A percentile compares a stretch with the other conserved stretches of the same genome.
Evolutionary conservation across 108 stramenopile species (phyloP).

Genomic region (Discostella stelligeroides): DNA sequence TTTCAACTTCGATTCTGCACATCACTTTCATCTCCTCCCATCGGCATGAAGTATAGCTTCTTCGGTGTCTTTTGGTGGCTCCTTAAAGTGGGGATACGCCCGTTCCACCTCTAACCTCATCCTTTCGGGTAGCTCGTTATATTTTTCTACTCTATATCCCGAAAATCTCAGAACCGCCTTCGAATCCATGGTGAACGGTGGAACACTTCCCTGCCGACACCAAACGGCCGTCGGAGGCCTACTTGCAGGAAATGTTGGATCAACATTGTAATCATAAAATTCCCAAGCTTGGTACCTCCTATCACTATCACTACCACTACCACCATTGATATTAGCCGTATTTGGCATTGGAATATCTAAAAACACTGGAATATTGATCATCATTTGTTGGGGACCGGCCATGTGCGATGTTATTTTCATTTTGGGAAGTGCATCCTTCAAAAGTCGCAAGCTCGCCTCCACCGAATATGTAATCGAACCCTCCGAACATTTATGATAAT

Average conservation of each 20-base stretch:
- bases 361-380: constrained; percentile 35
- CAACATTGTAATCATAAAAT: constrained; percentile 41
- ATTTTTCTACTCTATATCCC: constrained; percentile 22
- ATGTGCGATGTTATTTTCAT: constrained; percentile 22
- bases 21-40: neutral
- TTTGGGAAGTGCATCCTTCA: constrained; percentile 24
- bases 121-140: constrained; percentile 29
- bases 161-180: constrained; percentile 31
- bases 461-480: constrained; percentile 26
- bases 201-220: constrained; percentile 32
- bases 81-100: constrained; percentile 16
- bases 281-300: constrained; percentile 44
- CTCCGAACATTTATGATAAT: constrained; percentile 23
- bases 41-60: constrained; percentile 6
- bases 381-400: constrained; percentile 14
- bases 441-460: constrained; percentile 19
- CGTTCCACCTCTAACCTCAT: constrained; percentile 23
- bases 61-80: constrained; percentile 21
- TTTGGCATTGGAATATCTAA: constrained; percentile 18
- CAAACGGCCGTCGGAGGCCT: constrained; percentile 28
- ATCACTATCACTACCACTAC: no score
- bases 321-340: neutral
- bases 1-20: neutral
- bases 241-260: constrained; percentile 20
- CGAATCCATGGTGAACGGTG: constrained; percentile 30